Conservation (phyloP, 305 asterid genomes). For the Striga hermonthica region DNA sequence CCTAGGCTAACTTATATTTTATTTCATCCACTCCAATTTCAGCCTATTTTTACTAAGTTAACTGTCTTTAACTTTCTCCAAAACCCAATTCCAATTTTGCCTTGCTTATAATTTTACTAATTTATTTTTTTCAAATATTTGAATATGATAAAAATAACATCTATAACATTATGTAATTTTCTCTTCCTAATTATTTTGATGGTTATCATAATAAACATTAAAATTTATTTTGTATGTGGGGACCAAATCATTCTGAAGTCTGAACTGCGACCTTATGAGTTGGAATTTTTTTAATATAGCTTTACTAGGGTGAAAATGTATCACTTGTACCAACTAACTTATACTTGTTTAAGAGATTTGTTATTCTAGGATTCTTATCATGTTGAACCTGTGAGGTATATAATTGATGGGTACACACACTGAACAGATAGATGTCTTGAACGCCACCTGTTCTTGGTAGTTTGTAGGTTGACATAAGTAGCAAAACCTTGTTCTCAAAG, state of each 20-base stretch:
- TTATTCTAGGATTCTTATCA: conserved; percentile 1
- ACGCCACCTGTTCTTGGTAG: neutral
- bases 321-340: conserved; percentile 11
- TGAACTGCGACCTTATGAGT: conserved; percentile 2
- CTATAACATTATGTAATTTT: too few relatives aligned
- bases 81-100: too few relatives aligned
- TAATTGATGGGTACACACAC: neutral
- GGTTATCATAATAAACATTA: too few relatives aligned
- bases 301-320: conserved; percentile 15
- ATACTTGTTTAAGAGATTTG: neutral
- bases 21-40: too few relatives aligned
- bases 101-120: too few relatives aligned
- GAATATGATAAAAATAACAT: too few relatives aligned
- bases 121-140: too few relatives aligned
- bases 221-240: neutral
- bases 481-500: neutral
- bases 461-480: conserved; percentile 18
- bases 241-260: conserved; percentile 5
- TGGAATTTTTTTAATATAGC: conserved; percentile 8
- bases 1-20: too few relatives aligned
- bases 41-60: too few relatives aligned
- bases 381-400: conserved; percentile 5
- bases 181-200: too few relatives aligned
- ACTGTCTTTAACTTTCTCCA: too few relatives aligned
- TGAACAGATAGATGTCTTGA: conserved; percentile 8